A percentile compares a stretch with the other conserved stretches of the same genome.
phyloP scores from a whole-genome alignment of 2,329 filamentous ascomycete species.

The Cercospora zeina region DNA sequence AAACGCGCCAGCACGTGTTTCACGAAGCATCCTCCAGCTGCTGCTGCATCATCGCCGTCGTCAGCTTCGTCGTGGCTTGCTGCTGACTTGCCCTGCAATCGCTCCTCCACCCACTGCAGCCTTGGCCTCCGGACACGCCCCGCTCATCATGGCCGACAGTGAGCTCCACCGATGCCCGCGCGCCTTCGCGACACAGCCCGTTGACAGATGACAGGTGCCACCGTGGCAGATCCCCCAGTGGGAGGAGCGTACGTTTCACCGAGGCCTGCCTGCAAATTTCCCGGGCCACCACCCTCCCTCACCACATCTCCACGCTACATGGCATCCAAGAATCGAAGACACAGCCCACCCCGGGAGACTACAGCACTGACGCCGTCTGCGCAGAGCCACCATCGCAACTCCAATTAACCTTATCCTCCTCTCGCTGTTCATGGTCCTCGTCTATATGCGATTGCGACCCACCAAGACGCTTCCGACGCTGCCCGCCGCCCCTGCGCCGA shows the following conservation, averaged over 20 bases:
- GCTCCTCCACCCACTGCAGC: not conserved
- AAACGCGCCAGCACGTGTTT: slow-evolving; percentile 3
- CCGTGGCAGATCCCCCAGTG: slow-evolving; percentile 16
- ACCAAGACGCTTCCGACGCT: slow-evolving; percentile 50
- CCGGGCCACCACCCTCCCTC: not conserved
- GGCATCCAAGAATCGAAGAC: not conserved
- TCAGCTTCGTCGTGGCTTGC: not conserved
- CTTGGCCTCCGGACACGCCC: not conserved
- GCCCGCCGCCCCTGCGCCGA: slow-evolving; percentile 62
- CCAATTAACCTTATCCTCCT: slow-evolving; percentile 64
- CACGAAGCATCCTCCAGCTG: not conserved
- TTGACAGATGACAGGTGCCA: slow-evolving; percentile 15
- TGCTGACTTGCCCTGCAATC: not conserved
- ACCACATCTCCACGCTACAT: not conserved
- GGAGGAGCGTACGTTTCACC: slow-evolving; percentile 22
- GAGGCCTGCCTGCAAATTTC: slow-evolving; percentile 25
- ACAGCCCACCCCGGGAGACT: not conserved
- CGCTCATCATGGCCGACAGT: slow-evolving; percentile 20
- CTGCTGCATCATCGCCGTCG: not conserved
- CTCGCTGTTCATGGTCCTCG: slow-evolving; percentile 57
- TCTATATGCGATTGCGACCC: slow-evolving; percentile 62
- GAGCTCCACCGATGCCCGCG: not conserved
- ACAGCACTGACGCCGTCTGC: not conserved
- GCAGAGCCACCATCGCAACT: slow-evolving; percentile 57
- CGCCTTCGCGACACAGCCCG: not conserved